phyloP scores from a whole-genome alignment of 371 early-diverging fungal genomes.

The Mortierella polycephala region DNA sequence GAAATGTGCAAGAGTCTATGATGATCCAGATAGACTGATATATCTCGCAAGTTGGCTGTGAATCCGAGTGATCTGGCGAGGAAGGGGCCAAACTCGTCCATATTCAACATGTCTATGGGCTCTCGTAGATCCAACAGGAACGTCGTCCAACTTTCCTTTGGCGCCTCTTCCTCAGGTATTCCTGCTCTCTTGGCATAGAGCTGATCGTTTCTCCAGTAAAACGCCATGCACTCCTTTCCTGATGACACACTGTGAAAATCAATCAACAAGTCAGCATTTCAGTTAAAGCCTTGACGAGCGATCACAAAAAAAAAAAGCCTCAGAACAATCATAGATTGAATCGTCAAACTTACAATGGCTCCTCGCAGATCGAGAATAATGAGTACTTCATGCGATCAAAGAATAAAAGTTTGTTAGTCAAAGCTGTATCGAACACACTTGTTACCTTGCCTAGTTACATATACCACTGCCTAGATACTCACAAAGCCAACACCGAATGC shows the following conservation, averaged over 20 bases:
- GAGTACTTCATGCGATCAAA: conserved; percentile 61
- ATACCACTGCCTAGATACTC: conserved; percentile 3
- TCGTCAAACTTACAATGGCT: conserved; percentile 74
- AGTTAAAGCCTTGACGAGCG: too few species aligned
- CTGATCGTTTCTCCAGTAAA: conserved; percentile 91
- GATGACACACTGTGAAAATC: conserved; percentile 64
- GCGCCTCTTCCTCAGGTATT: conserved; percentile 58
- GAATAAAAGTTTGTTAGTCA: too few species aligned
- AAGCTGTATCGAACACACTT: too few species aligned
- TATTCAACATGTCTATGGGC: conserved; percentile 76
- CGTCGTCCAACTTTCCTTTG: conserved; percentile 71
- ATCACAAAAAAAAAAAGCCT: too few species aligned
- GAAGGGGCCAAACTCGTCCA: conserved; percentile 81
- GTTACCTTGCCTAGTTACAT: neutral
- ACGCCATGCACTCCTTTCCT: conserved; percentile 85
- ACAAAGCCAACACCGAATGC: conserved; percentile 91
- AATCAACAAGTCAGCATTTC: too few species aligned
- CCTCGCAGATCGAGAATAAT: conserved; percentile 89
- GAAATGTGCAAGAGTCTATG: conserved; percentile 66
- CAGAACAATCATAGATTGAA: neutral
- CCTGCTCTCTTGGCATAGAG: conserved; percentile 81
- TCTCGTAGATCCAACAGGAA: conserved; percentile 84
- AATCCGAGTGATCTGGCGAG: conserved; percentile 87
- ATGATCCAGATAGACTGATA: conserved; percentile 74
- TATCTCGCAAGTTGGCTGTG: conserved; percentile 76